Evolutionary conservation across 106 monocot genomes (phyloP).

Genomic region (Dioscorea zingiberensis): DNA sequence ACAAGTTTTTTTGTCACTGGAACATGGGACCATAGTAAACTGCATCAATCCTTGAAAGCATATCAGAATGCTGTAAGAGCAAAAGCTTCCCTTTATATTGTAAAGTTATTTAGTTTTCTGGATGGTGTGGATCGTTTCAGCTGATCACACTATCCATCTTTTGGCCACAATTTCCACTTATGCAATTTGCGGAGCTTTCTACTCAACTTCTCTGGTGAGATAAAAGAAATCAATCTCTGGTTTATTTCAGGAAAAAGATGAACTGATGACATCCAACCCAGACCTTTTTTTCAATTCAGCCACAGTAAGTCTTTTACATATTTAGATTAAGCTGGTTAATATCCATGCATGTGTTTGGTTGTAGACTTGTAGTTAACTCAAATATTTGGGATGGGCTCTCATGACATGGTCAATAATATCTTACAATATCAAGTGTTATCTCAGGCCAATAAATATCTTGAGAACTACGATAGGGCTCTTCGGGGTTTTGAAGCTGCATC

Average conservation of each 20-base stretch:
- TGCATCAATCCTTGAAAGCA: constrained; percentile 89
- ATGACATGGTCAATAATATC: no score
- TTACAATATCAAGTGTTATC: neutral
- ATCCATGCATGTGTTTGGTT: no score
- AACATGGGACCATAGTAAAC: constrained; percentile 73
- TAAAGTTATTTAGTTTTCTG: constrained; percentile 5
- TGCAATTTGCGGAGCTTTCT: no score
- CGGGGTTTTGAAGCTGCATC: constrained; percentile 91
- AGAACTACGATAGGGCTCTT: constrained; percentile 94
- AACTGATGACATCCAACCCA: constrained; percentile 64
- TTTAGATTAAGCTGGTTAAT: no score
- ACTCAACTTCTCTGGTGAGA: no score
- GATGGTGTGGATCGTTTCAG: neutral
- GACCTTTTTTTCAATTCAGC: constrained; percentile 90
- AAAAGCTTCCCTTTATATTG: neutral
- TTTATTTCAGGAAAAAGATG: constrained; percentile 75
- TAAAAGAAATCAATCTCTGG: neutral
- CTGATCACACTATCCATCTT: no score
- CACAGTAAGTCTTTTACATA: constrained; percentile 46
- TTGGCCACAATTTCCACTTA: no score
- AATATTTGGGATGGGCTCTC: no score
- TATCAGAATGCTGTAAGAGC: constrained; percentile 93
- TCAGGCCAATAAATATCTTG: constrained; percentile 88
- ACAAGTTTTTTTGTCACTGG: constrained; percentile 84
- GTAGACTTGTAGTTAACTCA: no score